Conservation (phyloP, 495 filamentous ascomycete genomes). For the Aspergillus indologenus region DNA sequence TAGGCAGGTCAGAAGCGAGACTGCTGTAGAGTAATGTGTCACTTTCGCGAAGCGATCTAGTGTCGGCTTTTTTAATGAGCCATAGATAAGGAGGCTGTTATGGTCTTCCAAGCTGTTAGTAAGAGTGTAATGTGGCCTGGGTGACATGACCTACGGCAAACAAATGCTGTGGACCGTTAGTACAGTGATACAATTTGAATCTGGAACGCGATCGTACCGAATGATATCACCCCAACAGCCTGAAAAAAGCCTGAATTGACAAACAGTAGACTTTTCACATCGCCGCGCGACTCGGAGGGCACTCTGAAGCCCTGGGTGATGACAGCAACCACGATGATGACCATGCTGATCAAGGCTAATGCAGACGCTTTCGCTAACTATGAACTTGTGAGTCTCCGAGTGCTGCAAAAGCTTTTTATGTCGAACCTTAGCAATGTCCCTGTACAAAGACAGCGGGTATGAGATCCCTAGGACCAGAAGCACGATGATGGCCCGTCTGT, state of each 20-base stretch:
- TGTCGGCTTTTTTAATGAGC: slow-evolving; percentile 88
- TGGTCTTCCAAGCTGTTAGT: slow-evolving; percentile 58
- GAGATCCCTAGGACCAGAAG: slow-evolving; percentile 80
- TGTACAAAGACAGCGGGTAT: slow-evolving; percentile 88
- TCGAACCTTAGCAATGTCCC: slow-evolving; percentile 92
- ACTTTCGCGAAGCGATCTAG: slow-evolving; percentile 89
- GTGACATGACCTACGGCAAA: slow-evolving; percentile 62
- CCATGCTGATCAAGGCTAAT: slow-evolving; percentile 87
- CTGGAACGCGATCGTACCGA: slow-evolving; percentile 55
- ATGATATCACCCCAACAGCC: slow-evolving; percentile 95
- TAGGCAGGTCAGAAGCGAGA: slow-evolving; percentile 87
- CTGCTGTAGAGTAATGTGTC: slow-evolving; percentile 85
- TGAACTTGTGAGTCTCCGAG: slow-evolving; percentile 20
- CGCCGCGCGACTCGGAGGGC: slow-evolving; percentile 64
- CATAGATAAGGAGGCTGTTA: slow-evolving; percentile 95
- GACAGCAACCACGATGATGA: slow-evolving; percentile 83
- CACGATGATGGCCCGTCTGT: slow-evolving; percentile 79
- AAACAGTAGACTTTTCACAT: slow-evolving; percentile 61
- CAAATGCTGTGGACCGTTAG: slow-evolving; percentile 64
- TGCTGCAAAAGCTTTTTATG: background rate
- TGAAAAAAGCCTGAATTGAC: slow-evolving; percentile 88
- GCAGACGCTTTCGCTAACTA: slow-evolving; percentile 94
- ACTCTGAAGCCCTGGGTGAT: slow-evolving; percentile 77
- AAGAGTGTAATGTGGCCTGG: background rate
- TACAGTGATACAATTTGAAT: background rate